A percentile compares a stretch with the other conserved stretches of the same genome.
Conservation (phyloP, 208 protist genomes). For the Acanthamoeba castellanii region DNA sequence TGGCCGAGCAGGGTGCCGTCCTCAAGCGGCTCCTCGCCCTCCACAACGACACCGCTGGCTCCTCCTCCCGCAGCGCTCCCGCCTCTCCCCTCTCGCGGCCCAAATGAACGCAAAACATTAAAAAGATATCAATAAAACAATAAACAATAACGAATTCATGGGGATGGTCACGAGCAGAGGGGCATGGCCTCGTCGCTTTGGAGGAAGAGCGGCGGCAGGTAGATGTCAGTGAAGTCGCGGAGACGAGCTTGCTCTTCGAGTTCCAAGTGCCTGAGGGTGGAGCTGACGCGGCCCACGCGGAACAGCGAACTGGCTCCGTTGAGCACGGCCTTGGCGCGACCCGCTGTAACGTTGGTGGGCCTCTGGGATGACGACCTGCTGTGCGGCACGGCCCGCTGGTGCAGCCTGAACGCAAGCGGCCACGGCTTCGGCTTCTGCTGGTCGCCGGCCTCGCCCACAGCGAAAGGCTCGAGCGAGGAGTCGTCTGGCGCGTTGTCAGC, state of each 20-base stretch:
- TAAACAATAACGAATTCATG: too few species aligned
- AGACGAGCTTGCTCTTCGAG: neutral
- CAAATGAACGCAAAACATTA: neutral
- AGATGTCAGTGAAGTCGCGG: slow-evolving; percentile 1
- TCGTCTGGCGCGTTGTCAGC: neutral
- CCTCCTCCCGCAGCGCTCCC: neutral
- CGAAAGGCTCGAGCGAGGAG: neutral
- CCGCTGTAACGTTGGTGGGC: neutral
- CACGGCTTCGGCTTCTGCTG: neutral
- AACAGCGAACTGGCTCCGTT: slow-evolving; percentile 11
- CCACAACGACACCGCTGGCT: neutral
- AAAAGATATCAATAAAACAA: too few species aligned
- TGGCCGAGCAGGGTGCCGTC: neutral
- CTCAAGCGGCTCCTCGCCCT: slow-evolving; percentile 34
- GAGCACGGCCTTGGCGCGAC: neutral
- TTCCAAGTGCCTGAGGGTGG: neutral
- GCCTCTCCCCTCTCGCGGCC: neutral
- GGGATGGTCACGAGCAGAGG: too few species aligned
- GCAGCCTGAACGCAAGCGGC: slow-evolving; percentile 31
- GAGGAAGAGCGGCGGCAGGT: slow-evolving; percentile 18
- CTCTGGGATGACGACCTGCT: neutral
- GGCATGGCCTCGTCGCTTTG: neutral
- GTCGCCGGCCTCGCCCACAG: neutral
- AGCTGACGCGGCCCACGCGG: neutral
- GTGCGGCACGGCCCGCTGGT: neutral